Evolutionary conservation across 192 early-diverging fungal species (phyloP).

Genomic region (Backusella sp.): DNA sequence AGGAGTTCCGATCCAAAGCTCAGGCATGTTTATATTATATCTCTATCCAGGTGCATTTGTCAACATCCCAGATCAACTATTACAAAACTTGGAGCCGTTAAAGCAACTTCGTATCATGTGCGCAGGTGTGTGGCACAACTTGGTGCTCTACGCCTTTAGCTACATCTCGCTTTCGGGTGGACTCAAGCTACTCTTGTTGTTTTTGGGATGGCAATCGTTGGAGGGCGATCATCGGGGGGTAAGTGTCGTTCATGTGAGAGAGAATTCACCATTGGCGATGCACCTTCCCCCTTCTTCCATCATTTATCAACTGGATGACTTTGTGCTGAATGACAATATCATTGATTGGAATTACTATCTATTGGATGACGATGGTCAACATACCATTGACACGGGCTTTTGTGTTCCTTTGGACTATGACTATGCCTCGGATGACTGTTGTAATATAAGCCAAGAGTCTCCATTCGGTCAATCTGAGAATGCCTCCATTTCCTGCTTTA

Average conservation of each 20-base stretch:
- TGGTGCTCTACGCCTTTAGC: slow-evolving; percentile 46
- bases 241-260: slow-evolving; percentile 54
- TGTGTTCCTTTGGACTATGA: slow-evolving; percentile 35
- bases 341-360: slow-evolving; percentile 48
- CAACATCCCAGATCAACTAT: slow-evolving; percentile 45
- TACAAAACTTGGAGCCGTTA: slow-evolving; percentile 42
- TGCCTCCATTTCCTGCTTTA: slow-evolving; percentile 19
- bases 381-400: slow-evolving; percentile 38
- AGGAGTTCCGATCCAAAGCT: slow-evolving; percentile 53
- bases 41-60: slow-evolving; percentile 83
- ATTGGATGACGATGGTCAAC: slow-evolving; percentile 22
- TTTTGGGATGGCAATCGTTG: slow-evolving; percentile 53
- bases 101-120: slow-evolving; percentile 62
- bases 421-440: slow-evolving; percentile 42
- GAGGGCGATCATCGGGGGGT: slow-evolving; percentile 49
- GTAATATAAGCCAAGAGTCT: slow-evolving; percentile 47
- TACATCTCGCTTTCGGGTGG: slow-evolving; percentile 43
- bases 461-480: slow-evolving; percentile 57
- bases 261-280: slow-evolving; percentile 44
- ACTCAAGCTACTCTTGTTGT: slow-evolving; percentile 34
- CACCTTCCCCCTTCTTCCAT: slow-evolving; percentile 43
- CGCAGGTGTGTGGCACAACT: slow-evolving; percentile 78
- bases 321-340: slow-evolving; percentile 30
- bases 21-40: slow-evolving; percentile 65
- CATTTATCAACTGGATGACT: slow-evolving; percentile 37